phyloP scores from a whole-genome alignment of 2,329 filamentous ascomycete genomes.

The Byssochlamys sp. region DNA sequence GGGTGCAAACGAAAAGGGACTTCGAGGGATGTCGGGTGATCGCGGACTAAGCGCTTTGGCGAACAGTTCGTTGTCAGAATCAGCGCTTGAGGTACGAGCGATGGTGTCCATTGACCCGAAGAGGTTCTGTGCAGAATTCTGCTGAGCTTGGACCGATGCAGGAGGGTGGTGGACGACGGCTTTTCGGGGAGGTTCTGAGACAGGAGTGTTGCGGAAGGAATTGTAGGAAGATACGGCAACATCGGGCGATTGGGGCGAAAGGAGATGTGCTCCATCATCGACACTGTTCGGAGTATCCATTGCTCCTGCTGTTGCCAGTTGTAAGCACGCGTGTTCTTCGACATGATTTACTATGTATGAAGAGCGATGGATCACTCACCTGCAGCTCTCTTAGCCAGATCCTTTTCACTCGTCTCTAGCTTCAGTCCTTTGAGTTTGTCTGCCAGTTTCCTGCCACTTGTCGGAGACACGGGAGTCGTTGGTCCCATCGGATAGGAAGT shows the following conservation, averaged over 20 bases:
- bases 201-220: constrained; percentile 37
- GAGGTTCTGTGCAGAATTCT: constrained; percentile 17
- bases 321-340: constrained; percentile 18
- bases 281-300: neutral
- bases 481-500: constrained; percentile 31
- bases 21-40: constrained; percentile 74
- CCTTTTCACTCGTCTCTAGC: constrained; percentile 61
- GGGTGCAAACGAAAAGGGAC: constrained; percentile 61
- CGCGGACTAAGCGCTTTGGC: constrained; percentile 77
- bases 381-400: constrained; percentile 46
- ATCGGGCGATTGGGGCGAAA: constrained; percentile 55
- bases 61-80: constrained; percentile 72
- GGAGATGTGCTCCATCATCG: constrained; percentile 34
- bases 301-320: constrained; percentile 4
- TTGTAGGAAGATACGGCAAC: constrained; percentile 55
- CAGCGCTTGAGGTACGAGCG: constrained; percentile 28
- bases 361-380: constrained; percentile 35
- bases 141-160: constrained; percentile 27
- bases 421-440: constrained; percentile 74
- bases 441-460: constrained; percentile 58
- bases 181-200: constrained; percentile 11
- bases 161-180: constrained; percentile 30
- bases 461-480: constrained; percentile 52
- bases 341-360: neutral
- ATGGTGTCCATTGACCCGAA: constrained; percentile 24